Percentiles rank a stretch among this genome's conserved stretches.
Conservation (phyloP, 2,329 filamentous ascomycete genomes). For the Cordyceps farinosa region DNA sequence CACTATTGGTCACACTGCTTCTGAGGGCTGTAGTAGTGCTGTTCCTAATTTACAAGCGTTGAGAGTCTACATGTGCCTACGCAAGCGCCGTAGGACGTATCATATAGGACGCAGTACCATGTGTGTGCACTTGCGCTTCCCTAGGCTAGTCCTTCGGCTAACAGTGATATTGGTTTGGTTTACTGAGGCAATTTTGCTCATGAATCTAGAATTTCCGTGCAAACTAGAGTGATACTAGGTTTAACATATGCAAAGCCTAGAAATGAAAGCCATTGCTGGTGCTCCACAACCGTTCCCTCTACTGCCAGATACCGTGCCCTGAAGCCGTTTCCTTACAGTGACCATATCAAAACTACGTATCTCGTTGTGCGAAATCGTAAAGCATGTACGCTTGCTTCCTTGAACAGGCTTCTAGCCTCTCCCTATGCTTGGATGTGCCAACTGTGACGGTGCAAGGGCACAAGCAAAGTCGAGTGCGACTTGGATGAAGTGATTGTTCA, state of each 20-base stretch:
- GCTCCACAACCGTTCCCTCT: background rate
- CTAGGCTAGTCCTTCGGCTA: too few species aligned
- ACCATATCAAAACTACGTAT: background rate
- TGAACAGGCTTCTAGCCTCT: background rate
- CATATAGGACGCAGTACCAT: too few species aligned
- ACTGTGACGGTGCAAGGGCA: too few species aligned
- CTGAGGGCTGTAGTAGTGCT: too few species aligned
- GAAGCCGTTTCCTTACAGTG: constrained; percentile 8
- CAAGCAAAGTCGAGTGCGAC: too few species aligned
- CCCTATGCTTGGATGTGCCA: background rate
- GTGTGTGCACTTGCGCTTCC: too few species aligned
- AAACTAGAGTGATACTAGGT: background rate
- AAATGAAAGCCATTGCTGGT: background rate
- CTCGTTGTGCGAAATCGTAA: background rate
- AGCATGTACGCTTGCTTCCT: background rate
- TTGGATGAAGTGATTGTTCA: too few species aligned
- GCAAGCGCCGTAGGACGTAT: too few species aligned
- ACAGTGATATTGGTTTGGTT: too few species aligned
- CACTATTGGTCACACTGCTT: too few species aligned
- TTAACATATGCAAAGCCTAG: background rate
- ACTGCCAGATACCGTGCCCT: background rate
- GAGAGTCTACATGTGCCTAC: too few species aligned
- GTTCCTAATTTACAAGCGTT: too few species aligned
- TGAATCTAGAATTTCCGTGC: background rate
- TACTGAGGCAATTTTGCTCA: background rate